Base-by-base conservation (phyloP, 2,329 filamentous ascomycete genomes). In the Venturia oleaginea region DNA sequence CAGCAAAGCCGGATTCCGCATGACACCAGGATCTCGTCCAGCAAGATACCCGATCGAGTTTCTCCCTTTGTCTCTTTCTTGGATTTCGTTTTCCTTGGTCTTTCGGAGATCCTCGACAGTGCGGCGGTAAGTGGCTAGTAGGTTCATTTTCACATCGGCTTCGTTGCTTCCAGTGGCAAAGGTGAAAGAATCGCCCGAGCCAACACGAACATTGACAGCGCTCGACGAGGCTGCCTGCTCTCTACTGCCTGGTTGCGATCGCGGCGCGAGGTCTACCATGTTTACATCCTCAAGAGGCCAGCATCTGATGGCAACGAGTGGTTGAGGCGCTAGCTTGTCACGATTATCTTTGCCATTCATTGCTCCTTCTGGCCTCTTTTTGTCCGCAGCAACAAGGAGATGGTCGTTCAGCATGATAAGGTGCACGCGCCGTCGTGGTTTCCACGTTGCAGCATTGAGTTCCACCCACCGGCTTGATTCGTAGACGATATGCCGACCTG, bases 391-490 rank as follows among this genome's bases (percentile, higher is more conserved):
- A 61, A 99, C 84, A 27, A 99, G 83, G 1, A 99, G 80, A 75
- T 99, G 92, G 72, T 99, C 94, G 73, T 97, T 99, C 2, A 99
- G 81, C 65, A 99, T 77, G 66, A 97, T 92, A 66, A 99, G 86
- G 72, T 96, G 91, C 75, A 97, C 92, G 34, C 92, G 87, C 51
- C 94, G 83, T 68, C 90, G 83, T 4, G 93, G 91, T 76, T 96
- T 97, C 86, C 96, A 97, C 0, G 94, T 99, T 13, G 94, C 94
- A 68, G 94, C 95, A 76, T 99, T 95, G 67, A 99, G 81, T 77
- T 99, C 93, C 66, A 97, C 90, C 94, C 94, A 99, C 59, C 89
- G 85, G 1, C 91, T 89, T 4, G 92, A 96, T 75, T 97, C 93
- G 74, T 96, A 87, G 2, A 97, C 86, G 57, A 99, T 92, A 73